These are phyloP conservation scores for Ogataea nitratoaversa DNA, from an alignment of 805 yeast species.

Conservation along the genomic window DNA sequence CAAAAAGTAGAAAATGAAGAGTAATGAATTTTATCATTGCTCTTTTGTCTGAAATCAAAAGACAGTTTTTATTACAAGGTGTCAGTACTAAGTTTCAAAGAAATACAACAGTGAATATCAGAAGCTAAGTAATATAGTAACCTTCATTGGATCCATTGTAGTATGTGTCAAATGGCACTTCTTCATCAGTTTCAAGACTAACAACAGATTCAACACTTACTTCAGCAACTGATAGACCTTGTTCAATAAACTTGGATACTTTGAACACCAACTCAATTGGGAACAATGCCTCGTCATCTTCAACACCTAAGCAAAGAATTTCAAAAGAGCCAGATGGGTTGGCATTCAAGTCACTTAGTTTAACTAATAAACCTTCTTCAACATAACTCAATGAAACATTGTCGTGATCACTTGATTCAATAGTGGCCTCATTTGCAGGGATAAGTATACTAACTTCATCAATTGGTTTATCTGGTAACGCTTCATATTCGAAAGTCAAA, in stretches of 20 bases:
- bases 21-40: too few relatives aligned
- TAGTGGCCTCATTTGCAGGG: conserved; percentile 57
- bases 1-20: too few relatives aligned
- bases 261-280: conserved; percentile 76
- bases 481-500: conserved; percentile 87
- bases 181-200: conserved; percentile 41
- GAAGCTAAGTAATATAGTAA: conserved; percentile 44
- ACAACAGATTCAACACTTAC: conserved; percentile 64
- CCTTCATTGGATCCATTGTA: conserved; percentile 55
- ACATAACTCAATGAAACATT: conserved; percentile 53
- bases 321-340: conserved; percentile 71
- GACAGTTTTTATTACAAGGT: too few relatives aligned
- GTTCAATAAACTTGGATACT: conserved; percentile 27
- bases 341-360: conserved; percentile 46
- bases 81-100: too few relatives aligned
- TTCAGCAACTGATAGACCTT: conserved; percentile 42
- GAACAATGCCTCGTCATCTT: conserved; percentile 79
- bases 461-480: conserved; percentile 47
- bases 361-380: conserved; percentile 70
- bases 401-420: conserved; percentile 49
- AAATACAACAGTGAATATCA: too few relatives aligned
- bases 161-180: conserved; percentile 68
- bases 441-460: conserved; percentile 54
- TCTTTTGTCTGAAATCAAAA: too few relatives aligned
- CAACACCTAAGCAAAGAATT: conserved; percentile 62